Evolutionary conservation across 1,284 basidiomycete species (phyloP), one percentile per base, ranked within the genome.

Genomic region (Puccinia brachypodii): DNA sequence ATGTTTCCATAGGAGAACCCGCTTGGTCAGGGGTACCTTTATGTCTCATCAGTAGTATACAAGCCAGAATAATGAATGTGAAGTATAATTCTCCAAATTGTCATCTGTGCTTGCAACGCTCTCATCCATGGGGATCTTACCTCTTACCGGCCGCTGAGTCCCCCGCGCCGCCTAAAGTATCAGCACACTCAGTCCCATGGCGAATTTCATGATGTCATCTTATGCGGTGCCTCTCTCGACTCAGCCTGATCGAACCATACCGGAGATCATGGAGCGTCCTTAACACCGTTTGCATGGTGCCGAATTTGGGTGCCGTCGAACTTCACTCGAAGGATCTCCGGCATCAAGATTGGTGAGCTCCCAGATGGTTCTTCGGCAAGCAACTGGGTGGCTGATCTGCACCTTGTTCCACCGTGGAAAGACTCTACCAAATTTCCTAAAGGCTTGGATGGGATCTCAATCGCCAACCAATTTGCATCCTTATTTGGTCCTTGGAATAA

Each of bases 121-220:
- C n/a, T n/a, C n/a, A n/a, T n/a, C n/a, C n/a, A n/a, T n/a, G n/a
- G n/a, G n/a, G n/a, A n/a, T n/a, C n/a, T n/a, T n/a, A n/a, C n/a
- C n/a, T n/a, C n/a, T n/a, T n/a, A n/a, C n/a, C 50, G 50, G 38
- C 31, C 16, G 64, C 62, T 66, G 62, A 31, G 33, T 66, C 31
- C 7, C 36, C 64, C 19, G 31, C 0, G n/a, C 9, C 13, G 16
- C 11, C 3, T n/a, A 64, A 64, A 3, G 64, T 66, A 40, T 40
- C 64, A 66, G 64, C 36, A 42, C 64, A 40, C 64, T 40, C 25
- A 7, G 25, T 16, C 1, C 60, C 31, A 33, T 31, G 9, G 11
- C 40, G n/a, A 42, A 50, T 50, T 50, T 33, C 11, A 36, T 72
- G 69, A 56, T 72, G 50, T 72, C 69, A 72, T 72, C 33, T 38